Conservation (phyloP, 1,284 basidiomycete species). For the Leccinum subrobustum region DNA sequence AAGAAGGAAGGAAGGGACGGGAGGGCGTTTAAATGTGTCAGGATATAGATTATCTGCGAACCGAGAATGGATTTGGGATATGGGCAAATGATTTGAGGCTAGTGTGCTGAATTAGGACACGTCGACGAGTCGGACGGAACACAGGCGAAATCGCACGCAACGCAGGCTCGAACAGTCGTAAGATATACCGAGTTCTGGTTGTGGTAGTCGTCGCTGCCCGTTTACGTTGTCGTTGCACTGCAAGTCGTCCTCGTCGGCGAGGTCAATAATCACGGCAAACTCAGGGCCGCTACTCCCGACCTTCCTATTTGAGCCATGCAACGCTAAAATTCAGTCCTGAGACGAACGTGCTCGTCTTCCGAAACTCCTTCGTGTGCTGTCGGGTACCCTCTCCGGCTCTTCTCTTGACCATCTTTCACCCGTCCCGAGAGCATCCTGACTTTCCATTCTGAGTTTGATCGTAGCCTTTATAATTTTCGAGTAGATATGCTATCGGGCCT, state of each 20-base stretch:
- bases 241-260: not conserved
- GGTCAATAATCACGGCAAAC: conserved; percentile 14
- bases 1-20: not conserved
- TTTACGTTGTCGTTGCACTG: not conserved
- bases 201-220: conserved; percentile 2
- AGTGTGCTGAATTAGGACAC: conserved; percentile 30
- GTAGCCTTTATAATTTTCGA: not conserved
- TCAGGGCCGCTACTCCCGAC: conserved; percentile 18
- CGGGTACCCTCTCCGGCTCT: conserved; percentile 12
- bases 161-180: too few relatives aligned
- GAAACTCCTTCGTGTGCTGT: not conserved
- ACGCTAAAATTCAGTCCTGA: conserved; percentile 12
- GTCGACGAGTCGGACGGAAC: not conserved
- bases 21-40: conserved; percentile 20
- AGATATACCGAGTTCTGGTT: not conserved
- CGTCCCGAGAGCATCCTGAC: conserved; percentile 19
- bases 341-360: conserved; percentile 19
- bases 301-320: conserved; percentile 14
- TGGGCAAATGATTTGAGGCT: conserved; percentile 21
- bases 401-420: not conserved
- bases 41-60: conserved; percentile 30
- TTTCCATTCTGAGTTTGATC: not conserved
- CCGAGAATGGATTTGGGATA: conserved; percentile 27
- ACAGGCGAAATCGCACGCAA: not conserved
- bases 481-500: not conserved